Evolutionary conservation across 2,329 filamentous ascomycete genomes (phyloP), one percentile per base, ranked within the genome.

Genomic region (Colletotrichum falcatum): DNA sequence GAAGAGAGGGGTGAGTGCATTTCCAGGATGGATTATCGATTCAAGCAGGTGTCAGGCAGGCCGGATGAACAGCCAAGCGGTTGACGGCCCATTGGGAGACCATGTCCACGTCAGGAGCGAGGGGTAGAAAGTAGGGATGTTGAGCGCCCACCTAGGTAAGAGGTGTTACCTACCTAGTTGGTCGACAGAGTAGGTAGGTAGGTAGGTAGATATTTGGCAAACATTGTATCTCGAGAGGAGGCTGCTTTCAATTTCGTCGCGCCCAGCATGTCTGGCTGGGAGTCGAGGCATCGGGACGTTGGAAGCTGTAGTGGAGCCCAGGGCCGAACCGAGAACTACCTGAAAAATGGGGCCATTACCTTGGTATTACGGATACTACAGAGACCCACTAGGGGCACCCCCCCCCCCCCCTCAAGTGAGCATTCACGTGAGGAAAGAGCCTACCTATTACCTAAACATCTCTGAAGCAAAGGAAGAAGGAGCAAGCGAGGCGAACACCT

Each of bases 71-170:
- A 60, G 53, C 61, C 60, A 70, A 46, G 69, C 48, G 28, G 60
- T 64, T 65, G 66, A 70, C 66, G 69, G 66, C 66, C 69, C 28
- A 35, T 55, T 65, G 3, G n/a, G 23, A 64, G 69, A 42, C 69
- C 69, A 64, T n/a, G 46, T 54, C 54, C 55, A 39, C 44, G 59
- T 49, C 35, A 55, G n/a, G 54, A 35, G n/a, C 54, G 54, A 26
- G 35, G 54, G 35, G 48, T n/a, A 6, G 49, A 7, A 33, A 33
- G 3, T n/a, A 54, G 26, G 18, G 5, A 33, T n/a, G 28, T 16
- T 18, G 7, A 9, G 12, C 2, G 49, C 18, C 35, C 8, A 26
- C 42, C n/a, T n/a, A n/a, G 5, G 14, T 39, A 14, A 37, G 2
- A 33, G 7, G 9, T 9, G 9, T 33, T 6, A 12, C 18, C 20